These are phyloP conservation scores for Brassica napus DNA, from an alignment of 345 rosid species.

Conservation along the genomic window Da-Ae NC_063442.1:41554001-41554500, in stretches of 20 bases:
- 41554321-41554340: not conserved
- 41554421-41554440: not conserved
- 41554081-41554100: slow-evolving; percentile 55
- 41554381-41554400: slow-evolving; percentile 20
- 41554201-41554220: slow-evolving; percentile 81
- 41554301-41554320: not conserved
- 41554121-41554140: slow-evolving; percentile 71
- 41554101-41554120: slow-evolving; percentile 78
- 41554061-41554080: slow-evolving; percentile 33
- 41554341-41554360: slow-evolving; percentile 2
- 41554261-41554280: not conserved
- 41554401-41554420: slow-evolving; percentile 13
- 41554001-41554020: not conserved
- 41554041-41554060: slow-evolving; percentile 41
- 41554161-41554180: slow-evolving; percentile 64
- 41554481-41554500: slow-evolving; percentile 3
- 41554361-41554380: slow-evolving; percentile 26
- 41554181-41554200: slow-evolving; percentile 68
- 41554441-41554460: not conserved
- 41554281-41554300: too few relatives aligned
- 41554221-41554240: slow-evolving; percentile 87
- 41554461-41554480: not conserved
- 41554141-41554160: slow-evolving; percentile 57
- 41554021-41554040: slow-evolving; percentile 39
- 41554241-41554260: slow-evolving; percentile 75